phyloP scores from a whole-genome alignment of 768 basidiomycete genomes.

The Boletus eberwhitei region DNA sequence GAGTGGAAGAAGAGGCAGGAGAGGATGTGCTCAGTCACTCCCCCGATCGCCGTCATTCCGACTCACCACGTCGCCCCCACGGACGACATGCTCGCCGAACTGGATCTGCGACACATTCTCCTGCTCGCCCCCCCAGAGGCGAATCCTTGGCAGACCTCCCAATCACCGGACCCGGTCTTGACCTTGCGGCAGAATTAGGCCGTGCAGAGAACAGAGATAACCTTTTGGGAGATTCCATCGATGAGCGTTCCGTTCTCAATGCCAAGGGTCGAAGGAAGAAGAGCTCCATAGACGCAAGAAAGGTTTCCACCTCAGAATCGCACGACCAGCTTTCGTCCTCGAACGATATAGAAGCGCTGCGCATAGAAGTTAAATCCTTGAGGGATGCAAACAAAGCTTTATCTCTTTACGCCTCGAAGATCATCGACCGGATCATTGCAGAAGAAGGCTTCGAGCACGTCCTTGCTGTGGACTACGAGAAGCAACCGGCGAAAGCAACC shows the following conservation, averaged over 20 bases:
- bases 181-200: slow-evolving; percentile 88
- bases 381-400: slow-evolving; percentile 96
- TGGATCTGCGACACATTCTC: slow-evolving; percentile 50
- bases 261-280: slow-evolving; percentile 47
- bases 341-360: slow-evolving; percentile 71
- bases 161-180: slow-evolving; percentile 84
- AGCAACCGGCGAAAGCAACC: slow-evolving; percentile 44
- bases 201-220: slow-evolving; percentile 88
- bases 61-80: slow-evolving; percentile 39
- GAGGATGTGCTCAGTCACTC: slow-evolving; percentile 42
- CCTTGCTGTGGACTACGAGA: slow-evolving; percentile 87
- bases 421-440: slow-evolving; percentile 94
- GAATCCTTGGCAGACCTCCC: slow-evolving; percentile 86
- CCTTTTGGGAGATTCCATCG: slow-evolving; percentile 51
- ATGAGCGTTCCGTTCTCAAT: slow-evolving; percentile 45
- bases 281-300: slow-evolving; percentile 29
- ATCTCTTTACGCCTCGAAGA: slow-evolving; percentile 94
- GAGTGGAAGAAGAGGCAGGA: slow-evolving; percentile 51
- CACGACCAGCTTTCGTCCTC: slow-evolving; percentile 42
- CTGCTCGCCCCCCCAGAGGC: slow-evolving; percentile 47
- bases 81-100: slow-evolving; percentile 50
- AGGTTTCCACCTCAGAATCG: slow-evolving; percentile 35
- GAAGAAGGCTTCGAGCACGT: slow-evolving; percentile 98
- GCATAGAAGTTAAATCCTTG: slow-evolving; percentile 85
- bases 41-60: slow-evolving; percentile 36